Percentiles rank a stretch among this genome's conserved stretches.
These are phyloP conservation scores for Pestalotiopsis sp. DNA, from an alignment of 2,329 filamentous ascomycete species.

Conservation along the genomic window DNA sequence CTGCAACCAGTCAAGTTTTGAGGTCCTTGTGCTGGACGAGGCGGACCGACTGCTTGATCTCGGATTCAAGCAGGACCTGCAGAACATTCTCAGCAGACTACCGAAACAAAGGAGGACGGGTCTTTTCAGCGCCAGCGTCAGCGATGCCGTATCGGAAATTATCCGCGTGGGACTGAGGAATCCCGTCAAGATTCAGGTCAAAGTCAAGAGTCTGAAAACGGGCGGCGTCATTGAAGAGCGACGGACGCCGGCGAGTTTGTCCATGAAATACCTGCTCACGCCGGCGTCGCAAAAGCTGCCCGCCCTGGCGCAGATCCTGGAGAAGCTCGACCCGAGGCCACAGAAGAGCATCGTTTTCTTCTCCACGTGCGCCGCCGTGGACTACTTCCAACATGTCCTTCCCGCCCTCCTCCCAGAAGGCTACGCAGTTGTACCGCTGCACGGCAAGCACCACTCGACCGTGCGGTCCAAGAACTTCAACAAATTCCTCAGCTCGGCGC, in stretches of 20 bases:
- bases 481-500: conserved; percentile 73
- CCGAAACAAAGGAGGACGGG: conserved; percentile 94
- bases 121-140: conserved; percentile 93
- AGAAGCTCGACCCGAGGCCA: conserved; percentile 69
- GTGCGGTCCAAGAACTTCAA: conserved; percentile 87
- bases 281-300: conserved; percentile 81
- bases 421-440: conserved; percentile 76
- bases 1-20: conserved; percentile 85
- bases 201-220: conserved; percentile 74
- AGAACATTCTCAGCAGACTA: conserved; percentile 78
- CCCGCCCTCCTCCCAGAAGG: conserved; percentile 69
- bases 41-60: conserved; percentile 90
- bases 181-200: conserved; percentile 91
- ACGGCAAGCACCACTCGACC: conserved; percentile 88
- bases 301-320: conserved; percentile 69
- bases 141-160: conserved; percentile 90
- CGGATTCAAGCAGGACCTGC: conserved; percentile 89
- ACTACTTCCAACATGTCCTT: conserved; percentile 86
- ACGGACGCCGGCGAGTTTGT: conserved; percentile 86
- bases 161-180: conserved; percentile 91
- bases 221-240: conserved; percentile 75
- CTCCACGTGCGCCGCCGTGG: conserved; percentile 90
- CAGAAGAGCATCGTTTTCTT: conserved; percentile 90
- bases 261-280: conserved; percentile 81
- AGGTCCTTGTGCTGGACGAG: conserved; percentile 90